phyloP scores from a whole-genome alignment of 768 basidiomycete genomes.

The Podaxis pistillaris region DNA sequence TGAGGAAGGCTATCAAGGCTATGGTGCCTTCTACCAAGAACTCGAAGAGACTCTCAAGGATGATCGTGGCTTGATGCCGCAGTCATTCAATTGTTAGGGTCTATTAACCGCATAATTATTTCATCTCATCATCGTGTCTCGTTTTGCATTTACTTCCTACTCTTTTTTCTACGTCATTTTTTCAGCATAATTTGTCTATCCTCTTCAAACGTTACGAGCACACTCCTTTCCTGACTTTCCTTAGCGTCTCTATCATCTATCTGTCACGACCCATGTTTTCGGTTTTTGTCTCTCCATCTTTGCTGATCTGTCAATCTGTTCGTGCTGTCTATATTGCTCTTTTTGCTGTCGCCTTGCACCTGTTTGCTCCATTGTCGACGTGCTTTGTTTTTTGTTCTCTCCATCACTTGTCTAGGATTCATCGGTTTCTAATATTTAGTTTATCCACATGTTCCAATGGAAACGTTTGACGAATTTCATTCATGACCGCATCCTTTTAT shows the following conservation, averaged over 20 bases:
- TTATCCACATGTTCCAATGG: not conserved
- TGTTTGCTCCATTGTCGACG: not conserved
- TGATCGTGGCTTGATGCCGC: conserved; percentile 15
- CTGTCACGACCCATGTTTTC: not conserved
- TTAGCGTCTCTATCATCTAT: conserved; percentile 1
- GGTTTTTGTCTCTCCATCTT: not conserved
- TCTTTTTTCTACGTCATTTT: not conserved
- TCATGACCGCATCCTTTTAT: not conserved
- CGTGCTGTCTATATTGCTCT: not conserved
- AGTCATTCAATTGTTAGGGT: not conserved
- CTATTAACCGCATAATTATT: not conserved
- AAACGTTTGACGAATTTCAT: not conserved
- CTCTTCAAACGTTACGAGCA: not conserved
- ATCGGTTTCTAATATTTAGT: not conserved
- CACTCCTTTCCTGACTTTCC: conserved; percentile 10
- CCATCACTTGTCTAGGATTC: not conserved
- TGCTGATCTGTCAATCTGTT: not conserved
- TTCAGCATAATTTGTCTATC: not conserved
- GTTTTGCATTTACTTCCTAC: conserved; percentile 1
- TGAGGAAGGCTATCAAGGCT: conserved; percentile 74
- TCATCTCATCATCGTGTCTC: not conserved
- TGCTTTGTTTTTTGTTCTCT: not conserved
- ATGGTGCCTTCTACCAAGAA: conserved; percentile 48
- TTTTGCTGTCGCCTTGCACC: not conserved
- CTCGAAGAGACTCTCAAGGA: conserved; percentile 12